Conservation (phyloP, 129 eudicot genomes). For the Flaveria ramosissima region DNA sequence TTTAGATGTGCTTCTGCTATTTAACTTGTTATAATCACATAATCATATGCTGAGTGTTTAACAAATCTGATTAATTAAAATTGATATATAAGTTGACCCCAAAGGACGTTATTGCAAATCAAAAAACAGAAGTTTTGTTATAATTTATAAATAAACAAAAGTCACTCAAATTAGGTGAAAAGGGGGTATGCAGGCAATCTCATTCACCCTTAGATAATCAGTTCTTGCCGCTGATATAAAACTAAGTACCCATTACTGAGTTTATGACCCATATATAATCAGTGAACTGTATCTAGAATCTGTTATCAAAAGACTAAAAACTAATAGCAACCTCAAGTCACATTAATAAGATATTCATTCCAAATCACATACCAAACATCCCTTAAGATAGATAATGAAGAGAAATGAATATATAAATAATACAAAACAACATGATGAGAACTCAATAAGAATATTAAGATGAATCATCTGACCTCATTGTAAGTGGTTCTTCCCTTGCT, state of each 20-base stretch:
- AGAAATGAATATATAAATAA: background rate
- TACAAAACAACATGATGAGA: background rate
- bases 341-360: background rate
- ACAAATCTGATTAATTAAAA: background rate
- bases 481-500: constrained; percentile 91
- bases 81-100: background rate
- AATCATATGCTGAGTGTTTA: background rate
- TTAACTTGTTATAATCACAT: background rate
- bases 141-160: background rate
- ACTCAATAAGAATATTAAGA: constrained; percentile 22
- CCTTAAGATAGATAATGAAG: background rate
- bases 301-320: background rate
- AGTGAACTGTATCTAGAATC: background rate
- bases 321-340: background rate
- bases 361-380: background rate
- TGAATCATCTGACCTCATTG: constrained; percentile 64
- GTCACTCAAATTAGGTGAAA: background rate
- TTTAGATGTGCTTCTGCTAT: background rate
- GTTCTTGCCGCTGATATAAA: constrained; percentile 11
- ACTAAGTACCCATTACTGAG: background rate
- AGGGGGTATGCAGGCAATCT: background rate
- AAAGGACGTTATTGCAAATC: background rate
- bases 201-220: background rate
- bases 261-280: background rate
- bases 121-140: background rate